Percentiles rank a stretch among this genome's conserved stretches.
phyloP scores from a whole-genome alignment of 345 rosid genomes.

The Eucalyptus caleyi region DNA sequence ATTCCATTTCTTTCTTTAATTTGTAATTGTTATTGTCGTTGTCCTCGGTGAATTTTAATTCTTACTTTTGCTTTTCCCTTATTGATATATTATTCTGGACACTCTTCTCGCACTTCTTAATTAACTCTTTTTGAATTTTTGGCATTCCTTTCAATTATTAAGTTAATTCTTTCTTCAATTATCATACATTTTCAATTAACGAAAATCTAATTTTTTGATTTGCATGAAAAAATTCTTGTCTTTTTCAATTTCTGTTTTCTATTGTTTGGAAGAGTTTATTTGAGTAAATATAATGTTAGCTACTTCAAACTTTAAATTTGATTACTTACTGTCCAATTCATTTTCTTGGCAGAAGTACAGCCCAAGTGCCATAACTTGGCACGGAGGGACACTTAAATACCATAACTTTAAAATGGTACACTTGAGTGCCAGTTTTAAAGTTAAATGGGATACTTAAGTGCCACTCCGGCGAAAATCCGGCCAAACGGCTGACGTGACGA shows the following conservation, averaged over 20 bases:
- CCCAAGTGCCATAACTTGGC: no score
- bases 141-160: neutral
- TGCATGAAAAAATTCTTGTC: no score
- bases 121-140: neutral
- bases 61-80: neutral
- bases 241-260: neutral
- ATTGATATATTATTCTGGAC: neutral
- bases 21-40: neutral
- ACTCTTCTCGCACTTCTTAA: neutral
- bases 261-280: neutral
- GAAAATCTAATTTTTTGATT: no score
- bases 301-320: neutral
- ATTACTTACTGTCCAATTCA: neutral
- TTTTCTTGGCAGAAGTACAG: no score
- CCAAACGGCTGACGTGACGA: no score
- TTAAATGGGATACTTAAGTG: no score
- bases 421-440: no score
- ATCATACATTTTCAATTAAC: neutral
- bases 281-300: neutral
- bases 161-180: neutral
- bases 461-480: no score
- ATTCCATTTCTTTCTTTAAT: no score
- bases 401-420: no score
- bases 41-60: neutral
- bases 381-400: no score